Base-by-base conservation (phyloP, 495 filamentous ascomycete species). In the Podospora australis region DNA sequence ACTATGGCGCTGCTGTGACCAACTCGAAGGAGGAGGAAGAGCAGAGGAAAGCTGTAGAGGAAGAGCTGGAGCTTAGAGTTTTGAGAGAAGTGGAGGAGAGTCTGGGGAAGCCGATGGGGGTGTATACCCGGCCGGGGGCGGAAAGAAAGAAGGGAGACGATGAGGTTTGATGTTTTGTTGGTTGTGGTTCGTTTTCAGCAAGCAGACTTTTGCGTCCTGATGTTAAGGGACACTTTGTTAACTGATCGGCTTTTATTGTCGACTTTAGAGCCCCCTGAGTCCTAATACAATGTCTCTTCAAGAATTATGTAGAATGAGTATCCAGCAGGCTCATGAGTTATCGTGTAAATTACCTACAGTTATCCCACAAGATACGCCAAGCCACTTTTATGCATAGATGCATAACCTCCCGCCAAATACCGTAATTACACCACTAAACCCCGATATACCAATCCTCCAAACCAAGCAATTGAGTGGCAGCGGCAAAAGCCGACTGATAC, bases 11-110 rank as follows among this genome's bases (percentile, higher is more conserved):
- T 14, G 22, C 40, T 30, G 38, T 53, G 47, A 46, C 54, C 46
- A n/a, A 4, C 5, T 16, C 32, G 25, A 26, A 47, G 43, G 57
- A 58, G 41, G 48, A 66, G 52, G 40, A 54, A 45, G 53, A 62
- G 55, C 46, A 55, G 56, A 46, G 55, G 41, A 53, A 63, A 52
- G 52, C 57, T 39, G 14, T 14, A 22, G 28, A 16, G 48, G 67
- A 69, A 50, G 58, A 60, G 48, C 44, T 66, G 32, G 53, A 64
- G 52, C 46, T 61, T 48, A 55, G 60, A 60, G 64, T 77, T 39
- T 46, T 66, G 57, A 59, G 53, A 51, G 71, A 68, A 45, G 71
- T 77, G 2, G 71, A 78, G 60, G 63, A 54, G 13, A 69, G 62
- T n/a, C 45, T 77, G 48, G 53, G 52, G 32, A 35, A 49, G 52